Evolutionary conservation across 164 flowering plant genomes (phyloP).

Genomic region (Stephania japonica): DNA sequence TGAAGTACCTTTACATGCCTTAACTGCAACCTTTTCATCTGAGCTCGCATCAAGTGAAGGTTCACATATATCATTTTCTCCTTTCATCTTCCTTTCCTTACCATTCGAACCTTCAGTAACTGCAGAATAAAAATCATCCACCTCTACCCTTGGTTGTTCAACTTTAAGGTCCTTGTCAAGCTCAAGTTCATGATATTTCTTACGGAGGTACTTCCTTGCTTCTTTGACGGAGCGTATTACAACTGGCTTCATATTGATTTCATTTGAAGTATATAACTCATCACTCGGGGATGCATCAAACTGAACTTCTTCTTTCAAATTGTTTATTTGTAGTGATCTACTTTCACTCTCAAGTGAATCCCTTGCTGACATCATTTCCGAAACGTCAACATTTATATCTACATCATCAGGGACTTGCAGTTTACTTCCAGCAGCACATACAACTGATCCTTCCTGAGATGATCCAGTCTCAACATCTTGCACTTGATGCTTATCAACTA

Average conservation of each 20-base stretch:
- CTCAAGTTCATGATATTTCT: slow-evolving; percentile 24
- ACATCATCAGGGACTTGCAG: slow-evolving; percentile 8
- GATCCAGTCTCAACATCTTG: slow-evolving; percentile 12
- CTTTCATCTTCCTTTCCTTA: slow-evolving; percentile 10
- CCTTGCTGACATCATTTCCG: slow-evolving; percentile 7
- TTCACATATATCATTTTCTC: slow-evolving; percentile 5
- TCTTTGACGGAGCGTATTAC: slow-evolving; percentile 66
- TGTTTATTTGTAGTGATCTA: too few species aligned
- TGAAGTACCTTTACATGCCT: slow-evolving; percentile 14
- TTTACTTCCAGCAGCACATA: slow-evolving; percentile 14
- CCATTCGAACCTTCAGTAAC: slow-evolving; percentile 12
- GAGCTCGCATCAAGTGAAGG: slow-evolving; percentile 14
- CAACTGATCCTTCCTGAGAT: slow-evolving; percentile 8
- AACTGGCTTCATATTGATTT: slow-evolving; percentile 33
- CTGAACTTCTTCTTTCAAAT: not conserved
- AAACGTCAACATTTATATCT: slow-evolving; percentile 9
- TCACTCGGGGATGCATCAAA: slow-evolving; percentile 12
- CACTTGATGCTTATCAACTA: slow-evolving; percentile 6
- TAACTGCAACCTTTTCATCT: slow-evolving; percentile 13
- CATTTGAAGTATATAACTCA: slow-evolving; percentile 13
- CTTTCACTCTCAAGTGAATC: slow-evolving; percentile 14
- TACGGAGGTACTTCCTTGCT: slow-evolving; percentile 69
- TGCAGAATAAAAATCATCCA: slow-evolving; percentile 3
- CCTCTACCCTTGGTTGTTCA: slow-evolving; percentile 13
- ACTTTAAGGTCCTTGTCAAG: slow-evolving; percentile 14